Evolutionary conservation across 305 asterid species (phyloP).

Genomic region (Rubia balearica): DNA sequence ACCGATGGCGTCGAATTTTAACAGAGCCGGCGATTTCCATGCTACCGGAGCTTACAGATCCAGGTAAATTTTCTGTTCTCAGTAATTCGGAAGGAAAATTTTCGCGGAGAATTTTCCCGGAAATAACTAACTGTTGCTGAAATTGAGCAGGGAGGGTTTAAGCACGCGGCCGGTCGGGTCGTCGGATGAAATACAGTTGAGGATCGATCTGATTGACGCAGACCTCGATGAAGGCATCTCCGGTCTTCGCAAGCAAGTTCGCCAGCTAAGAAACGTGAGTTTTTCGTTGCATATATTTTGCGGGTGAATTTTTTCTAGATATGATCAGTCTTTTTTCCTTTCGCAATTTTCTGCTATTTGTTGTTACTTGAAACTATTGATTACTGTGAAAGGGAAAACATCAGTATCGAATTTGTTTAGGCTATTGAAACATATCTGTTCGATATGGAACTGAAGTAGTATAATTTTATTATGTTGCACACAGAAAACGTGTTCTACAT

Average conservation of each 20-base stretch:
- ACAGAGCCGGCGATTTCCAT: conserved; percentile 9
- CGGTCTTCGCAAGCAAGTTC: no score
- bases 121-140: no score
- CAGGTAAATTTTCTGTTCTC: background rate
- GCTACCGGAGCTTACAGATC: background rate
- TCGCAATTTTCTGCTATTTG: no score
- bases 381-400: background rate
- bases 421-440: background rate
- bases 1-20: conserved; percentile 33
- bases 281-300: background rate
- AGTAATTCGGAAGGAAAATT: conserved; percentile 1
- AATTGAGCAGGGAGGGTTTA: background rate
- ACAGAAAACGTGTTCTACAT: background rate
- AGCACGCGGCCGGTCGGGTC: no score
- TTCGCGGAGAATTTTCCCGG: no score
- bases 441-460: background rate
- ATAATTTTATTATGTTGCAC: background rate
- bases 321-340: background rate
- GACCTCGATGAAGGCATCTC: conserved; percentile 37
- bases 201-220: no score
- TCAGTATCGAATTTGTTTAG: background rate
- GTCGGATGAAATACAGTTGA: no score
- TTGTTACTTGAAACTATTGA: no score
- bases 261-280: conserved; percentile 28
- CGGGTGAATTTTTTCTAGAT: background rate